phyloP scores from a whole-genome alignment of 2,329 filamentous ascomycete genomes.

The Exophiala sp. region DNA sequence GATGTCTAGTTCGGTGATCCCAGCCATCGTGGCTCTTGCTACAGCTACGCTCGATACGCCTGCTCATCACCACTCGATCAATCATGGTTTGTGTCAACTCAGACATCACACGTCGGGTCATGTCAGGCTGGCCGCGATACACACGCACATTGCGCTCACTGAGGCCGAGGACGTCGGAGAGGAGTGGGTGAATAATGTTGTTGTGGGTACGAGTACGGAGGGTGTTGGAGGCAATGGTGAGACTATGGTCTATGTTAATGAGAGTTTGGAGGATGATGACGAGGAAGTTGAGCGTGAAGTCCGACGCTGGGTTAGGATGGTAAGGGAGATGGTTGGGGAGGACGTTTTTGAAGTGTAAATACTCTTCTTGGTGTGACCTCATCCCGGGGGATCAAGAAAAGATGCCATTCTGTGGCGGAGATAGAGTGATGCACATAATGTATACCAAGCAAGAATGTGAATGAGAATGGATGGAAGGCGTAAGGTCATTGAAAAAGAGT shows the following conservation, averaged over 20 bases:
- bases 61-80: conserved; percentile 88
- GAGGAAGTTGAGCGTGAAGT: conserved; percentile 89
- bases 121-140: conserved; percentile 76
- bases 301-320: conserved; percentile 81
- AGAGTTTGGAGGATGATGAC: conserved; percentile 94
- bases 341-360: conserved; percentile 42
- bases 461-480: no score
- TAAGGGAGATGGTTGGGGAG: conserved; percentile 86
- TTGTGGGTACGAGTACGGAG: conserved; percentile 17
- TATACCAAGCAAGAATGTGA: no score
- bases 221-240: conserved; percentile 47
- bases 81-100: conserved; percentile 73
- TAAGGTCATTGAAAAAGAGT: no score
- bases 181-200: conserved; percentile 70
- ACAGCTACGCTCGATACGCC: conserved; percentile 65
- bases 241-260: conserved; percentile 94
- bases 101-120: conserved; percentile 64
- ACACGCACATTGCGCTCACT: conserved; percentile 75
- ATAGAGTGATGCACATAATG: no score
- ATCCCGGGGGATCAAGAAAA: no score
- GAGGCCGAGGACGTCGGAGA: conserved; percentile 67
- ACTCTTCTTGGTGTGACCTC: neutral
- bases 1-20: conserved; percentile 56
- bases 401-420: no score
- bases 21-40: conserved; percentile 41